Base-by-base conservation (phyloP, 2,329 filamentous ascomycete species). In the Fusarium sp. region DNA sequence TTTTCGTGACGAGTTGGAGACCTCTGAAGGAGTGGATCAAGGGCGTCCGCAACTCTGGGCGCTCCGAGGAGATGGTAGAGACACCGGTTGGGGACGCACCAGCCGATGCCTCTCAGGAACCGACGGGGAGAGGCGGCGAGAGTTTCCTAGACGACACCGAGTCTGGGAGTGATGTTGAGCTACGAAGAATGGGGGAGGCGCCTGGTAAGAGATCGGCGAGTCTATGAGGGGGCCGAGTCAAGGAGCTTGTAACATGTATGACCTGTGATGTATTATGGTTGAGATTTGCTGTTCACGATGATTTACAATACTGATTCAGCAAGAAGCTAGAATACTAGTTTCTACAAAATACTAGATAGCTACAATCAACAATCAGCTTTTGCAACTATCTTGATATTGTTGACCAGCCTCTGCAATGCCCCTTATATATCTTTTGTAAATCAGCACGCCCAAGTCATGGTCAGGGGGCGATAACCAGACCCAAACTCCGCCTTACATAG, bases 1-100 rank as follows among this genome's bases (percentile, higher is more conserved):
- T 95, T 82, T 89, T 93, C 68, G 88, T 88, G 6, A 93, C 92
- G 2, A 93, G 87, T 72, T 87, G 85, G 83, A 60, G 33, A 1
- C 70, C 72, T 2, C 70, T 83, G 17, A 75, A 53, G 38, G 64
- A 67, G 20, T 70, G 74, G 64, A 17, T 63, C 8, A 71, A 57
- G 14, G 70, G 64, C 0, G 3, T 42, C 17, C 35, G 46, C 2
- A 61, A 67, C 0, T 58, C 61, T 7, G 38, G 59, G 56, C 55
- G 60, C 40, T 24, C 33, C 9, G 62, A 33, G 24, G 75, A 75
- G 53, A 75, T 76, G 72, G 27, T 36, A 1, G 70, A 78, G 55
- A 58, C 64, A 24, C 24, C 46, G 9, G 62, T 24, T 11, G 66
- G 62, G 2, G 9, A 22, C 12, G 5, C 24, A n/a, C 46, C 24